phyloP scores from a whole-genome alignment of 176 grass and related monocot species.

The Avena sativa region DNA sequence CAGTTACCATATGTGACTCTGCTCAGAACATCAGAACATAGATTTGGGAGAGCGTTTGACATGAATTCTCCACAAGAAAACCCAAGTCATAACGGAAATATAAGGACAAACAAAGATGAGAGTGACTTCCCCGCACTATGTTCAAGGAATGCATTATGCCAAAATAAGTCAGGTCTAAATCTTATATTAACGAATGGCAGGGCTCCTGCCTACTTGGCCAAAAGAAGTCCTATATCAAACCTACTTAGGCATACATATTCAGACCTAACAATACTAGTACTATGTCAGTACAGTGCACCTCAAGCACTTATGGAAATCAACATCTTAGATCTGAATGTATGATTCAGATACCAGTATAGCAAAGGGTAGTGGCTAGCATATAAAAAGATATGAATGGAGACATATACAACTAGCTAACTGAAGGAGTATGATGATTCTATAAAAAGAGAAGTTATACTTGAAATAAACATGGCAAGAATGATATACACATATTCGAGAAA shows the following conservation, averaged over 20 bases:
- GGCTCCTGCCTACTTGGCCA: not conserved
- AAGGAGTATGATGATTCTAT: not conserved
- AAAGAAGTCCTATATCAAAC: not conserved
- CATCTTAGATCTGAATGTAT: not conserved
- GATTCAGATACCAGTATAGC: not conserved
- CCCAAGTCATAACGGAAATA: not conserved
- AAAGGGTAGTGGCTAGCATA: not conserved
- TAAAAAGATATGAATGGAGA: not conserved
- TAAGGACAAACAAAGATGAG: not conserved
- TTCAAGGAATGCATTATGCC: not conserved
- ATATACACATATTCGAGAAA: not conserved
- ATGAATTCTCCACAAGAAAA: not conserved
- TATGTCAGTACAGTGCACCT: not conserved
- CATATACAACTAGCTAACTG: not conserved
- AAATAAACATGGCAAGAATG: not conserved
- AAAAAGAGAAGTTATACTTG: not conserved
- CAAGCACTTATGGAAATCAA: not conserved
- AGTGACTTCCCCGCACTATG: not conserved
- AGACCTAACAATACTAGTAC: not conserved
- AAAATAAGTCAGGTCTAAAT: not conserved
- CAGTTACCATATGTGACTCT: not conserved
- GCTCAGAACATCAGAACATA: not conserved
- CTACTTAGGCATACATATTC: not conserved
- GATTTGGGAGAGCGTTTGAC: not conserved
- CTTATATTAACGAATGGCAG: not conserved